Conservation (phyloP, 345 rosid species). For the Kandelia obovata region DNA sequence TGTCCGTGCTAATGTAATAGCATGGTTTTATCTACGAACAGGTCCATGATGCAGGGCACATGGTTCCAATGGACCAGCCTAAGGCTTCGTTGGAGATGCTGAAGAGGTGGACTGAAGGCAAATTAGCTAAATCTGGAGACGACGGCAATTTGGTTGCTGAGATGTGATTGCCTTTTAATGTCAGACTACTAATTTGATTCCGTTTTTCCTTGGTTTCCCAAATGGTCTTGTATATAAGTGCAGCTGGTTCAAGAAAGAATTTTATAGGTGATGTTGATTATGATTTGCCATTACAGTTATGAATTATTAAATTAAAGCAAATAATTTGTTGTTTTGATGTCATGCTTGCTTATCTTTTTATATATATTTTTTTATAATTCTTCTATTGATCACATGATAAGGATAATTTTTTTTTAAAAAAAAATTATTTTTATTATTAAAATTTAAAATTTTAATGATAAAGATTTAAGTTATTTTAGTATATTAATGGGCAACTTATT, state of each 20-base stretch:
- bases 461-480: too few species aligned
- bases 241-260: not conserved
- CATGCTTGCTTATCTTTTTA: too few species aligned
- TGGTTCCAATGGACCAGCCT: conserved; percentile 99
- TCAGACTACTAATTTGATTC: not conserved
- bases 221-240: conserved; percentile 21
- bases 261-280: not conserved
- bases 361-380: too few species aligned
- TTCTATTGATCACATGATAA: too few species aligned
- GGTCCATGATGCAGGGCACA: conserved; percentile 94
- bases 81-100: conserved; percentile 85
- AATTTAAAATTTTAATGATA: too few species aligned
- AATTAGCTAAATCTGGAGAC: conserved; percentile 26
- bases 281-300: too few species aligned
- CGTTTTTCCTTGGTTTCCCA: not conserved
- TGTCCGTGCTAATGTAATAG: conserved; percentile 13
- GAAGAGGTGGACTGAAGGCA: conserved; percentile 69
- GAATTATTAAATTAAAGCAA: too few species aligned
- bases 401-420: too few species aligned
- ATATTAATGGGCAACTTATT: too few species aligned
- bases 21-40: conserved; percentile 25
- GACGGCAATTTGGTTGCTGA: conserved; percentile 53
- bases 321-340: too few species aligned
- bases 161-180: conserved; percentile 41
- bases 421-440: too few species aligned